Conservation (phyloP, 2,329 filamentous ascomycete species). For the Mycosphaerelloides madeirae region DNA sequence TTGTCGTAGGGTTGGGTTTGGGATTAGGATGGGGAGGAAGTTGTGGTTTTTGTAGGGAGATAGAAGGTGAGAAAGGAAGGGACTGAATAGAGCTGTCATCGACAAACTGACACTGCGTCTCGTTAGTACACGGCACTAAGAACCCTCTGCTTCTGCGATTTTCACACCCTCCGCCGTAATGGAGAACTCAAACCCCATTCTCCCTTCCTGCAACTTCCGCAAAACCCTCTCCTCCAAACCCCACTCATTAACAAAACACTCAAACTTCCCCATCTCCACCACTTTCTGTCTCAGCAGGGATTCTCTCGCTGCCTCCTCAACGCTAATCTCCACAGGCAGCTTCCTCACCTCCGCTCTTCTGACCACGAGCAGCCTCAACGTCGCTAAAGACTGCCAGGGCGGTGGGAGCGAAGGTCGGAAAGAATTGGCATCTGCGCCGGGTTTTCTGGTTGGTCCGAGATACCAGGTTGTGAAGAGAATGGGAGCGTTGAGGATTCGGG, state of each 20-base stretch:
- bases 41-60: no score
- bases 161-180: conserved; percentile 20
- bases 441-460: conserved; percentile 9
- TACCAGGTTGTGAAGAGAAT: conserved; percentile 24
- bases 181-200: conserved; percentile 22
- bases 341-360: conserved; percentile 31
- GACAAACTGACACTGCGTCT: no score
- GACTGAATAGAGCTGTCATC: no score
- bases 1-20: no score
- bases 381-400: conserved; percentile 25
- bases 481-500: conserved; percentile 21
- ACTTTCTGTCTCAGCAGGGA: conserved; percentile 33
- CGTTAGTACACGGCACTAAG: no score
- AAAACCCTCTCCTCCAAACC: conserved; percentile 22
- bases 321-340: conserved; percentile 36
- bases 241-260: conserved; percentile 27
- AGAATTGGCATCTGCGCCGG: conserved; percentile 4
- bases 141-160: conserved; percentile 3
- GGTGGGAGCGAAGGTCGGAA: conserved; percentile 27
- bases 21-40: no score
- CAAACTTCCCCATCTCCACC: conserved; percentile 35
- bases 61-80: no score
- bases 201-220: conserved; percentile 16
- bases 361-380: conserved; percentile 34
- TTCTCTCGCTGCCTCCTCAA: conserved; percentile 37